Conservation (phyloP, 345 rosid species). For the Tarenaya hassleriana region DNA sequence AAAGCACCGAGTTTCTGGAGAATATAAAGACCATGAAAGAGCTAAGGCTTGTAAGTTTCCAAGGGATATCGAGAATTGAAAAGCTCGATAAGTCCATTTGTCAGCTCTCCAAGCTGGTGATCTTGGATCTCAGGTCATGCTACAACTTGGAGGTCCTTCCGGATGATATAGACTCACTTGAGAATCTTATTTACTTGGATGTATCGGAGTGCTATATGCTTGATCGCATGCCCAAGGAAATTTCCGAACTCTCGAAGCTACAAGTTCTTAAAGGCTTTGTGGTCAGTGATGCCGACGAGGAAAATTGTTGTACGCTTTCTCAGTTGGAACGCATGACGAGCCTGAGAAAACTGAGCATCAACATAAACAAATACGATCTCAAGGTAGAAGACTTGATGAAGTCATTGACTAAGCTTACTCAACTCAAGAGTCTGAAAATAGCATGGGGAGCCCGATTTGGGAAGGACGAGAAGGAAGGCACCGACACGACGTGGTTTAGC, state of each 20-base stretch:
- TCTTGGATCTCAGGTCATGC: conserved; percentile 58
- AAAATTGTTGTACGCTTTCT: conserved; percentile 19
- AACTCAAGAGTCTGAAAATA: conserved; percentile 32
- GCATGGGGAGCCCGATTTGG: conserved; percentile 31
- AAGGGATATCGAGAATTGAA: conserved; percentile 48
- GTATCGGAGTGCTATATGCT: conserved; percentile 49
- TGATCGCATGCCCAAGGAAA: conserved; percentile 37
- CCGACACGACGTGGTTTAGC: neutral
- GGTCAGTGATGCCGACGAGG: conserved; percentile 22
- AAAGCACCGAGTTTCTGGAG: conserved; percentile 25
- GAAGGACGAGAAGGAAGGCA: neutral
- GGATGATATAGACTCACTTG: conserved; percentile 28
- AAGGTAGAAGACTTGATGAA: neutral
- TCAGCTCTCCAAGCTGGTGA: conserved; percentile 24
- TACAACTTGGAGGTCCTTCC: conserved; percentile 47
- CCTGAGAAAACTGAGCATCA: conserved; percentile 39
- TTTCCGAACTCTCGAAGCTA: conserved; percentile 29
- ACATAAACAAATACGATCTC: conserved; percentile 14
- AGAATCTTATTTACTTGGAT: conserved; percentile 42
- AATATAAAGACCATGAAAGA: conserved; percentile 27
- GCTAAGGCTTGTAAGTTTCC: conserved; percentile 40
- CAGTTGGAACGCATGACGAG: neutral
- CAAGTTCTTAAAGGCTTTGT: conserved; percentile 61
- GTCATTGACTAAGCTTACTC: conserved; percentile 2
- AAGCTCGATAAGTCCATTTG: conserved; percentile 25